Conservation (phyloP, 2,329 filamentous ascomycete species). For the Sarocladium oryzae region DNA sequence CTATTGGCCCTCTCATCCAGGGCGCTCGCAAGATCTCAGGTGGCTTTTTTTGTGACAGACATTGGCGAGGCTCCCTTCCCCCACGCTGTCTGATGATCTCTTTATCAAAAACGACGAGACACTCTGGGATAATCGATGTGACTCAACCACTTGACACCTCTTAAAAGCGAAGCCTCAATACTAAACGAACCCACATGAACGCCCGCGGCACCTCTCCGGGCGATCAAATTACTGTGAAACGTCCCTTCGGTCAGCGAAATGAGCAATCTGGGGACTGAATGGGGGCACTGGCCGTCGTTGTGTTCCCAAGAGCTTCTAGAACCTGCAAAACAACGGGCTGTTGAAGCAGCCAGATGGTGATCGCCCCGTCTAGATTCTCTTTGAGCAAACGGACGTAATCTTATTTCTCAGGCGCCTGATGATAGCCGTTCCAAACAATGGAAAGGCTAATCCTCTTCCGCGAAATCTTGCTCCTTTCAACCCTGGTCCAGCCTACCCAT, state of each 20-base stretch:
- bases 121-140: background rate
- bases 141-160: background rate
- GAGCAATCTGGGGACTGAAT: background rate
- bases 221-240: background rate
- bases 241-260: background rate
- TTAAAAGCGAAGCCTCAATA: background rate
- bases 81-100: background rate
- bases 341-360: background rate
- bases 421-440: background rate
- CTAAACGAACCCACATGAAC: background rate
- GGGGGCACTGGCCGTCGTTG: background rate
- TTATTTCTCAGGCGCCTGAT: background rate
- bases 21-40: background rate
- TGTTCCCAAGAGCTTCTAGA: slow-evolving; percentile 7
- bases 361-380: background rate
- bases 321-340: background rate
- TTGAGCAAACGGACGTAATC: background rate
- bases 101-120: background rate
- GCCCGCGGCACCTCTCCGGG: background rate
- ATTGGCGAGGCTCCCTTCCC: background rate
- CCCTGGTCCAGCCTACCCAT: background rate
- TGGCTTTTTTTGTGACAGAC: background rate
- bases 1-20: background rate
- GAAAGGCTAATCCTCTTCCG: background rate
- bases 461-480: background rate